Conservation (phyloP, 305 asterid genomes). For the Fraxinus sp. region DNA sequence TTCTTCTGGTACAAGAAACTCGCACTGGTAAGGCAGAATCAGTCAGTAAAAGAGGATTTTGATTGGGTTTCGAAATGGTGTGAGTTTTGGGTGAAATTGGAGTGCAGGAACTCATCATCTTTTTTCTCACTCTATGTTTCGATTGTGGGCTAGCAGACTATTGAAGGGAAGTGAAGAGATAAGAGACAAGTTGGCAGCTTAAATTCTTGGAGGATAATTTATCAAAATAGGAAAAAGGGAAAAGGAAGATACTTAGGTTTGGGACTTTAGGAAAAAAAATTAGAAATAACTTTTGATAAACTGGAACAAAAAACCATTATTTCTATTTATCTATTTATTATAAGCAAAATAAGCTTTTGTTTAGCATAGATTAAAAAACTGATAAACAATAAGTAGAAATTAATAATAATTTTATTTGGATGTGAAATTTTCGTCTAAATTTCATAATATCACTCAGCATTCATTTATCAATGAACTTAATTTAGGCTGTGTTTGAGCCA, state of each 20-base stretch:
- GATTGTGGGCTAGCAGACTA: background rate
- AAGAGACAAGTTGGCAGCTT: conserved; percentile 21
- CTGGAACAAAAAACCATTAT: too few species aligned
- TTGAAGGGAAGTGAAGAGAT: conserved; percentile 26
- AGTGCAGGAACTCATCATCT: conserved; percentile 52
- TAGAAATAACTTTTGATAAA: too few species aligned
- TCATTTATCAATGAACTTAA: too few species aligned
- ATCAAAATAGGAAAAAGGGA: background rate
- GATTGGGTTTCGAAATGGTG: conserved; percentile 38
- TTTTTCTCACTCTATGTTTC: background rate
- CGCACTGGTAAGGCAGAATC: conserved; percentile 30
- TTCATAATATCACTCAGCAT: too few species aligned
- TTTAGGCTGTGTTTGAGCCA: too few species aligned
- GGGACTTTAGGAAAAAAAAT: background rate
- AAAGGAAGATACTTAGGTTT: background rate
- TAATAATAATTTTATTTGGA: too few species aligned
- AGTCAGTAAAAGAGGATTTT: conserved; percentile 42
- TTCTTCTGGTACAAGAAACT: conserved; percentile 38
- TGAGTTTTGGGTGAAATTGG: conserved; percentile 34
- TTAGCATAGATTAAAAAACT: background rate
- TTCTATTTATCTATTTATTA: too few species aligned
- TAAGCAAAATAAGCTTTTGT: background rate
- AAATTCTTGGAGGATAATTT: background rate
- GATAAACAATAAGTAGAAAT: too few species aligned
- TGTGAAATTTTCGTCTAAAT: too few species aligned